phyloP scores from a whole-genome alignment of 75 land plant genomes.

The Sequoiadendron giganteum region DNA sequence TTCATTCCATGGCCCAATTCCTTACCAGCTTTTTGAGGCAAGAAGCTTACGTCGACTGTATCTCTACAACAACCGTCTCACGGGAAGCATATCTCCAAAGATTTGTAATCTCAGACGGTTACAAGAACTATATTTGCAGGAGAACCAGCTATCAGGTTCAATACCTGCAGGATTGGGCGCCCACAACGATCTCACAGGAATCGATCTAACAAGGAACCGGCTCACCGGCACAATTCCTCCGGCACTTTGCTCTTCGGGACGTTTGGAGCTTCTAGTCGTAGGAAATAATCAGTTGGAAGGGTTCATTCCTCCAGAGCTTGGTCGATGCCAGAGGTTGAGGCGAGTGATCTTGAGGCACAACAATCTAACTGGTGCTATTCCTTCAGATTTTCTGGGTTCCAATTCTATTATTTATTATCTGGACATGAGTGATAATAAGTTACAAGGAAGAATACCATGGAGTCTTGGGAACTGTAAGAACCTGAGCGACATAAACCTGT shows the following conservation, averaged over 20 bases:
- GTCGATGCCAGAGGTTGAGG: no score
- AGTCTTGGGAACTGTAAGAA: constrained; percentile 42
- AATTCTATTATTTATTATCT: constrained; percentile 1
- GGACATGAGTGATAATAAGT: constrained; percentile 43
- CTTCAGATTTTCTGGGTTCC: no score
- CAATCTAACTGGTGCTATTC: no score
- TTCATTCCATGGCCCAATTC: no score
- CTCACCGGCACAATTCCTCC: constrained; percentile 59
- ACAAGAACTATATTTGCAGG: no score
- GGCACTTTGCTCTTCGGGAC: constrained; percentile 30
- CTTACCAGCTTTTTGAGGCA: no score
- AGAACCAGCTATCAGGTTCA: no score
- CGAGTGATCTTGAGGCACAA: no score
- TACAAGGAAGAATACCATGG: constrained; percentile 54
- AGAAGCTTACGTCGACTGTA: no score
- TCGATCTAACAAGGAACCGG: constrained; percentile 21
- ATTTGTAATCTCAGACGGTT: no score
- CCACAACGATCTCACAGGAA: constrained; percentile 27
- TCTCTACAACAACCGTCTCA: no score
- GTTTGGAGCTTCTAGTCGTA: constrained; percentile 26
- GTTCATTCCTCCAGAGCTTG: not conserved
- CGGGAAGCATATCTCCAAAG: no score
- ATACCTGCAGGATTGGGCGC: constrained; percentile 45
- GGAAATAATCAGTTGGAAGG: constrained; percentile 46
- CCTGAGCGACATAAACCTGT: constrained; percentile 34